Conservation (phyloP, 768 basidiomycete genomes). For the Naganishia onofrii region DNA sequence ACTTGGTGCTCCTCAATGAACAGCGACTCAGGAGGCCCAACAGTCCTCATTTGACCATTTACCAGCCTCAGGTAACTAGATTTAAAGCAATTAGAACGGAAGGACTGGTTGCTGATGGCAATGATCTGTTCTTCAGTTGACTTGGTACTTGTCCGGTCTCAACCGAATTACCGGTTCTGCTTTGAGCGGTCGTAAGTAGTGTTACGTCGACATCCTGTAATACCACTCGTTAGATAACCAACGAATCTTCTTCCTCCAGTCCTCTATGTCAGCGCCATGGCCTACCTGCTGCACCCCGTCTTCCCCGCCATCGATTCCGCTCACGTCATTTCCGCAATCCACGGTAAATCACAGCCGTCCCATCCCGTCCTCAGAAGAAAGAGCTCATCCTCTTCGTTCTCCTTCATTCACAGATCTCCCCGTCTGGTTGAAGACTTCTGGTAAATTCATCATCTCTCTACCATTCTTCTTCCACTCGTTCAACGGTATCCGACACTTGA, state of each 20-base stretch:
- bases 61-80: slow-evolving; percentile 58
- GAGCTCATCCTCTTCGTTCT: background rate
- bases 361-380: background rate
- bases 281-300: slow-evolving; percentile 77
- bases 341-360: slow-evolving; percentile 37
- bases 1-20: slow-evolving; percentile 68
- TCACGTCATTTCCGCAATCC: slow-evolving; percentile 69
- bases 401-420: slow-evolving; percentile 59
- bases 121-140: slow-evolving; percentile 72
- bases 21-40: slow-evolving; percentile 86
- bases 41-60: slow-evolving; percentile 94
- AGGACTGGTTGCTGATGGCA: too few relatives aligned
- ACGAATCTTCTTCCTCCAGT: slow-evolving; percentile 55
- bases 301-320: slow-evolving; percentile 66
- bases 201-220: background rate
- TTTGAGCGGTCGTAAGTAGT: slow-evolving; percentile 65
- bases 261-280: slow-evolving; percentile 81
- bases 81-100: too few relatives aligned
- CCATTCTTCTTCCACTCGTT: slow-evolving; percentile 87
- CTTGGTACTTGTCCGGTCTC: slow-evolving; percentile 80
- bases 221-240: background rate
- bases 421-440: slow-evolving; percentile 68
- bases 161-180: slow-evolving; percentile 82
- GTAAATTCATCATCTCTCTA: slow-evolving; percentile 73
- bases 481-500: slow-evolving; percentile 86